These are phyloP conservation scores for Crucihimalaya himalaica DNA, from an alignment of 345 rosid genomes.

Conservation along the genomic window DNA sequence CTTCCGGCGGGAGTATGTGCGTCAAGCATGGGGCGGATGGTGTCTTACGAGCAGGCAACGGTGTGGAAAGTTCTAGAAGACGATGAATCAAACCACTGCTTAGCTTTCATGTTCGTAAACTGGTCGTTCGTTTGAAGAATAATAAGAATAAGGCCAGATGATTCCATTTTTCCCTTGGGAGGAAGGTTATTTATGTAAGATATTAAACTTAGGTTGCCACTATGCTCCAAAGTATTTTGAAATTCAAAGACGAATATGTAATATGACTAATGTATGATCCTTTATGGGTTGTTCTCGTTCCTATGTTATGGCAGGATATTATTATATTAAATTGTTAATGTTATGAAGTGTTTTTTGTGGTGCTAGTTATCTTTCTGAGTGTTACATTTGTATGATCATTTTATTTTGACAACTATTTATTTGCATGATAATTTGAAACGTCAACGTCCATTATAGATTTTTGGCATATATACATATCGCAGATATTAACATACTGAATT, in stretches of 20 bases:
- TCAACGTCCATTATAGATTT: not conserved
- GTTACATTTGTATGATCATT: not conserved
- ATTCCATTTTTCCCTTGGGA: not conserved
- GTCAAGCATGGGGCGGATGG: slow-evolving; percentile 90
- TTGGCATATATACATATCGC: not conserved
- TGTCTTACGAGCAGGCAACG: slow-evolving; percentile 76
- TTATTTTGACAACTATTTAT: not conserved
- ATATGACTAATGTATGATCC: slow-evolving; percentile 26
- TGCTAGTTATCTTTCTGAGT: not conserved
- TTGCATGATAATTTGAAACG: not conserved
- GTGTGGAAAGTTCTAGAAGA: slow-evolving; percentile 91
- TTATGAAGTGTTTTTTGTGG: slow-evolving; percentile 10
- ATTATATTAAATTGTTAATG: slow-evolving; percentile 29
- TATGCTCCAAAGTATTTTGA: slow-evolving; percentile 24
- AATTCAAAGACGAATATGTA: slow-evolving; percentile 23
- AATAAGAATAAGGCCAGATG: not conserved
- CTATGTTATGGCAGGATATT: slow-evolving; percentile 9
- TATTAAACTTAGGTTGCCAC: slow-evolving; percentile 26
- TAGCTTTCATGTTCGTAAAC: slow-evolving; percentile 77
- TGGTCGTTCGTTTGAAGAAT: slow-evolving; percentile 81
- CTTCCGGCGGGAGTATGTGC: slow-evolving; percentile 76
- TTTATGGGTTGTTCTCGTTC: slow-evolving; percentile 12
- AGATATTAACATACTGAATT: too few relatives aligned
- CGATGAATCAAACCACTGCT: slow-evolving; percentile 71
- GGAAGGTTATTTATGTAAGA: slow-evolving; percentile 32